Base-by-base conservation (phyloP, 2,329 filamentous ascomycete species). In the Paramyrothecium roridum region DNA sequence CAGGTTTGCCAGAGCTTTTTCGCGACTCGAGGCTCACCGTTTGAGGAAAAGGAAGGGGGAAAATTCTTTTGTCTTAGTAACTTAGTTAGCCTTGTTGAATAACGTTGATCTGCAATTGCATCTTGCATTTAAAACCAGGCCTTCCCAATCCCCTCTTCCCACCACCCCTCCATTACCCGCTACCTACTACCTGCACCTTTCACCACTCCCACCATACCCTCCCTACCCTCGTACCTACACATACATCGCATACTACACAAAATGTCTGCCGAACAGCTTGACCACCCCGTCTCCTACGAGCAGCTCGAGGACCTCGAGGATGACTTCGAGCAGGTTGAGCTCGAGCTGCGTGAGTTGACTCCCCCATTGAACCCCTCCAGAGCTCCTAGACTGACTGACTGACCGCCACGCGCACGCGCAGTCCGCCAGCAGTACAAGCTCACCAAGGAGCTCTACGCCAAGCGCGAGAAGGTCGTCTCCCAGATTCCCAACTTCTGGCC, bases 401-500 rank as follows among this genome's bases (percentile, higher is more conserved):
- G 7, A n/a, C 22, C 21, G 49, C 11, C 19, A n/a, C n/a, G n/a
- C n/a, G n/a, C n/a, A n/a, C 12, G 20, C 40, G 19, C 67, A 93
- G 90, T 92, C 67, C 87, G 89, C 67, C 81, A 88, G 67, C 87
- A 93, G 71, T 82, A 88, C 63, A 76, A 81, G 61, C 80, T 92
- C 64, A 83, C 84, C 66, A 78, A 80, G 58, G 81, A 88, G 48
- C 82, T 96, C 58, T 96, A 91, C 78, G 80, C 83, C 65, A 90
- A 89, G 76, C 91, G 93, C 69, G 80, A 84, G 61, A 81, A 84
- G 64, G 74, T 91, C 60, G 78, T 95, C 61, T 73, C 82, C 60
- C 80, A 87, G 67, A 93, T 97, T 68, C 84, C 86, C 64, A 86
- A 90, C 77, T 99, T 98, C 84, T 98, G 95, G 95, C 81, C 90